A percentile compares a stretch with the other conserved stretches of the same genome.
Evolutionary conservation across 371 early-diverging fungal species (phyloP).

Genomic region (Zopfochytrium polystomum): DNA sequence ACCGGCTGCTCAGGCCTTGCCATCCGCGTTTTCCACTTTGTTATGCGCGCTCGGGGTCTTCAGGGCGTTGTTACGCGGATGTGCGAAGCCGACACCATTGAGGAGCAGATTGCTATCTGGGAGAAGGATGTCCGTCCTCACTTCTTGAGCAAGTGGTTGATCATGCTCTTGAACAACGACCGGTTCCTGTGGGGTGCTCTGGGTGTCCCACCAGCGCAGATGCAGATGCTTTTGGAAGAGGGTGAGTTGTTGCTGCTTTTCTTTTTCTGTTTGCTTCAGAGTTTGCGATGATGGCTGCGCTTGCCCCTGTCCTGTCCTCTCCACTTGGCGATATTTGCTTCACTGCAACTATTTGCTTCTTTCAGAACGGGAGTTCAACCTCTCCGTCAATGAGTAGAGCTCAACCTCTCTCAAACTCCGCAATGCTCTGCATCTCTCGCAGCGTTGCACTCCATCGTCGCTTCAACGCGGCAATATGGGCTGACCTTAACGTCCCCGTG

Average conservation of each 20-base stretch:
- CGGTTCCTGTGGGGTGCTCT: constrained; percentile 83
- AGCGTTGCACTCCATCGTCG: background rate
- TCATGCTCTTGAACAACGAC: constrained; percentile 69
- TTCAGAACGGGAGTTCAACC: constrained; percentile 4
- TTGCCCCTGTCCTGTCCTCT: background rate
- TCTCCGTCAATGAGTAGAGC: background rate
- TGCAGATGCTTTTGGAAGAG: constrained; percentile 79
- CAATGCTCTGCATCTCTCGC: constrained; percentile 1
- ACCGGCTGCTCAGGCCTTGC: constrained; percentile 84
- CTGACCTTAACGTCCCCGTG: constrained; percentile 26
- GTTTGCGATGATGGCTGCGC: constrained; percentile 6
- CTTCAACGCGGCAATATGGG: constrained; percentile 2
- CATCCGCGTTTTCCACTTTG: constrained; percentile 64
- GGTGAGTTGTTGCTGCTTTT: constrained; percentile 28
- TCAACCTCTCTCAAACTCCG: constrained; percentile 19
- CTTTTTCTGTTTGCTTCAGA: background rate
- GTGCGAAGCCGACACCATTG: constrained; percentile 55
- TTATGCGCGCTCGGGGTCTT: constrained; percentile 61
- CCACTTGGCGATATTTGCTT: constrained; percentile 5
- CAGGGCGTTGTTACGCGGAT: constrained; percentile 56
- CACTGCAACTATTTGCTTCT: background rate
- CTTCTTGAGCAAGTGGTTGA: constrained; percentile 56
- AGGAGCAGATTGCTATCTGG: constrained; percentile 67
- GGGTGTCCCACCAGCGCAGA: constrained; percentile 84
- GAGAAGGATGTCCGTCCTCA: constrained; percentile 59